Evolutionary conservation across 148 eudicot species (phyloP).

Genomic region (Cornus controversa): DNA sequence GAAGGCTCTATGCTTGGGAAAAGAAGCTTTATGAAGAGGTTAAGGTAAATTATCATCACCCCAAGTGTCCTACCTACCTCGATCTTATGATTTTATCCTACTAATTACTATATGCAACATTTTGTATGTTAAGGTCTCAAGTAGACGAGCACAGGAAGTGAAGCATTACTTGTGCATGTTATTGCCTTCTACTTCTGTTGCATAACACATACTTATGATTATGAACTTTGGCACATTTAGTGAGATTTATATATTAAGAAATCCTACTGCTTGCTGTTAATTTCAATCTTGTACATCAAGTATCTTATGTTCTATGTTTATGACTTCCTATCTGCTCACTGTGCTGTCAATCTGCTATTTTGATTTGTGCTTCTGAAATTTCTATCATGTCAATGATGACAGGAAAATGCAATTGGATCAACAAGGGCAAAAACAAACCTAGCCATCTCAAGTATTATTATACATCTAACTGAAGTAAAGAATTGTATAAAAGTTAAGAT

Average conservation of each 20-base stretch:
- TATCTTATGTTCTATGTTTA: background rate
- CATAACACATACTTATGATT: too few species aligned
- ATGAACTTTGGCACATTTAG: too few species aligned
- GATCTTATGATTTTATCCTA: background rate
- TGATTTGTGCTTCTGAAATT: background rate
- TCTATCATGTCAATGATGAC: background rate
- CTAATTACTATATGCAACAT: background rate
- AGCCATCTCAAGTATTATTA: background rate
- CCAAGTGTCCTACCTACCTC: background rate
- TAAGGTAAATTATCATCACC: constrained; percentile 50
- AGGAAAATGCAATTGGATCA: background rate
- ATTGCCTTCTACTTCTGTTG: background rate
- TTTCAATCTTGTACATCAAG: background rate
- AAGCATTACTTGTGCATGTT: background rate
- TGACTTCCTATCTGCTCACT: background rate
- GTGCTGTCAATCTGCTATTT: background rate
- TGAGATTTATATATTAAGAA: too few species aligned
- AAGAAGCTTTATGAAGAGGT: constrained; percentile 96
- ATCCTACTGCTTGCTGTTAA: too few species aligned
- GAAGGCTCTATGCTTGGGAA: constrained; percentile 97
- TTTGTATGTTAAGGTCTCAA: background rate
- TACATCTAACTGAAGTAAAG: background rate
- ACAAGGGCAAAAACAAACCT: background rate
- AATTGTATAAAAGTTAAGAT: too few species aligned
- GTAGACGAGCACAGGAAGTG: background rate